phyloP scores from a whole-genome alignment of 108 stramenopile genomes.

The Schizochytrium sp. region DNA sequence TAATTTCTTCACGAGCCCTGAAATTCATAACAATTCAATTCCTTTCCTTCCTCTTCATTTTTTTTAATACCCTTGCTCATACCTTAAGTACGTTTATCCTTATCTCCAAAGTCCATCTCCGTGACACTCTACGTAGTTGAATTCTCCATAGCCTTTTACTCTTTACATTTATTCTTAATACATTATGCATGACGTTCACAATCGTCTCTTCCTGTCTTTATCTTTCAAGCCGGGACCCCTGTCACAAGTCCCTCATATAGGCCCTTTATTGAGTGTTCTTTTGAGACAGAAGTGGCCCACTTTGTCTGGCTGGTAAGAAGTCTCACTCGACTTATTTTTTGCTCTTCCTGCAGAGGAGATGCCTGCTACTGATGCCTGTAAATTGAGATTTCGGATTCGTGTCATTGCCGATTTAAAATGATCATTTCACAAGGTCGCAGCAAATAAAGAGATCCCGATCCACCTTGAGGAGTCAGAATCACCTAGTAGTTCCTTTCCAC shows the following conservation, averaged over 20 bases:
- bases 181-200: not conserved
- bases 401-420: too few species aligned
- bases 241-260: not conserved
- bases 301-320: conserved; percentile 9
- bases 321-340: not conserved
- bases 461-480: too few species aligned
- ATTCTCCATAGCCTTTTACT: not conserved
- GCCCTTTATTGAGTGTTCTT: not conserved
- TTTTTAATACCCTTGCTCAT: too few species aligned
- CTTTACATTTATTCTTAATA: not conserved
- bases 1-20: too few species aligned
- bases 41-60: too few species aligned
- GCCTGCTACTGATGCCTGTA: too few species aligned
- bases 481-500: too few species aligned
- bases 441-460: too few species aligned
- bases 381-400: too few species aligned
- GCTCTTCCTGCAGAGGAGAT: not conserved
- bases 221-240: not conserved
- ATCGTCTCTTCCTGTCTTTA: not conserved
- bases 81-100: not conserved
- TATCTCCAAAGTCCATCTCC: not conserved
- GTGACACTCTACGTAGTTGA: not conserved
- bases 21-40: too few species aligned
- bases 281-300: not conserved
- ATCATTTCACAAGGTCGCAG: too few species aligned